Evolutionary conservation across 805 yeast genomes (phyloP).

Genomic region (Diddensiella caesifluorescens): DNA sequence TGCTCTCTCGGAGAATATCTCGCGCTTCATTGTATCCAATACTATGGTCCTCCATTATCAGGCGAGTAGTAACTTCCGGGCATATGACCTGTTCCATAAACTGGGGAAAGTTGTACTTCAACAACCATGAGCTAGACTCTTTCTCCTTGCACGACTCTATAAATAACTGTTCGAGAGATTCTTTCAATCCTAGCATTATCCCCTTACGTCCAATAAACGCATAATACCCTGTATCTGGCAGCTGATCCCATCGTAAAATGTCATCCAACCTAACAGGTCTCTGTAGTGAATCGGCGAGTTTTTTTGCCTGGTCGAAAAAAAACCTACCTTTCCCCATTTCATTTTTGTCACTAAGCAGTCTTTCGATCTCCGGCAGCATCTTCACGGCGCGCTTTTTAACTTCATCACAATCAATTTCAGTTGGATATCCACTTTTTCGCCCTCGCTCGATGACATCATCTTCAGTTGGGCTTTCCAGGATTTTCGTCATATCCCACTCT

Average conservation of each 20-base stretch:
- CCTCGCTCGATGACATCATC: constrained; percentile 3
- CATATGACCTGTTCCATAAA: constrained; percentile 4
- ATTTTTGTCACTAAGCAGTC: neutral
- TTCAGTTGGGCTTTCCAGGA: too few species aligned
- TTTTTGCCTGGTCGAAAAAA: neutral
- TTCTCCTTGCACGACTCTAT: neutral
- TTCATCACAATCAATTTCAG: neutral
- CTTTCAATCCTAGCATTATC: neutral
- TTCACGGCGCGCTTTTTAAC: neutral
- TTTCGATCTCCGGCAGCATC: neutral
- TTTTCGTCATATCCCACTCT: too few species aligned
- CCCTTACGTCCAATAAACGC: constrained; percentile 6
- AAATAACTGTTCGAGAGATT: too few species aligned
- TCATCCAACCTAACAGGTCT: constrained; percentile 1
- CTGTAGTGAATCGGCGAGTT: neutral
- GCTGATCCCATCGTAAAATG: constrained; percentile 1
- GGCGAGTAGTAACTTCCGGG: constrained; percentile 8
- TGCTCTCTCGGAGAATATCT: constrained; percentile 3
- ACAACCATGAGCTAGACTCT: constrained; percentile 4
- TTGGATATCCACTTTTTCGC: constrained; percentile 5
- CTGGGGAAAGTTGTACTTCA: constrained; percentile 1
- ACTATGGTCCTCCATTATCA: constrained; percentile 4
- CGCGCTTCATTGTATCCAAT: constrained; percentile 1
- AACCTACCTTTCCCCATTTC: neutral
- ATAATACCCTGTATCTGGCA: constrained; percentile 9